These are phyloP conservation scores for Telopea speciosissima DNA, from an alignment of 177 flowering plant species.

Conservation along the genomic window DNA sequence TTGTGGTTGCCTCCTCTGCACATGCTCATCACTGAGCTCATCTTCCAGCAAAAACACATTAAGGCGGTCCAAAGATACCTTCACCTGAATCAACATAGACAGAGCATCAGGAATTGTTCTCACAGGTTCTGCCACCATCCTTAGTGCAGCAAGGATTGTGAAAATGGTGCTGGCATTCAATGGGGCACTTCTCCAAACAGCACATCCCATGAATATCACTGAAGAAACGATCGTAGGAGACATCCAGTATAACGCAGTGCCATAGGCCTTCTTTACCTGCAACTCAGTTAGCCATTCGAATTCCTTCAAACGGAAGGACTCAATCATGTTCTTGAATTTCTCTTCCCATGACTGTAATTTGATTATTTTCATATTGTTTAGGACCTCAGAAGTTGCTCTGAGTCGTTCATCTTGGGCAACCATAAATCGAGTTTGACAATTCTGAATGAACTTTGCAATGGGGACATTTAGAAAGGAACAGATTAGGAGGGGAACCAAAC, in stretches of 20 bases:
- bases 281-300: constrained; percentile 53
- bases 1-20: constrained; percentile 1
- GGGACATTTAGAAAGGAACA: constrained; percentile 64
- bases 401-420: constrained; percentile 61
- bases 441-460: constrained; percentile 51
- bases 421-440: constrained; percentile 55
- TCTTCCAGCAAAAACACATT: constrained; percentile 50
- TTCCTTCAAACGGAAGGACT: constrained; percentile 44
- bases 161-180: constrained; percentile 69
- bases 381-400: constrained; percentile 65
- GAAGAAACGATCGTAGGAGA: constrained; percentile 68
- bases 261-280: constrained; percentile 36
- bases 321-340: constrained; percentile 45
- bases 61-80: constrained; percentile 69
- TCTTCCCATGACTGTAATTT: constrained; percentile 94
- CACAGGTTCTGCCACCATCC: constrained; percentile 65
- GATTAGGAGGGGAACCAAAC: constrained; percentile 49
- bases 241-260: constrained; percentile 61
- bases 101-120: constrained; percentile 68
- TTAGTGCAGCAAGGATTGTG: constrained; percentile 57
- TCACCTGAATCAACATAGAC: constrained; percentile 61
- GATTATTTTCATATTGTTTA: constrained; percentile 78
- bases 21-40: constrained; percentile 46
- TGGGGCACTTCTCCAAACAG: constrained; percentile 37
- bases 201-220: constrained; percentile 54